A percentile compares a stretch with the other conserved stretches of the same genome.
Conservation (phyloP, 2,329 filamentous ascomycete species). For the Pseudopyrenochaeta lycopersici region DNA sequence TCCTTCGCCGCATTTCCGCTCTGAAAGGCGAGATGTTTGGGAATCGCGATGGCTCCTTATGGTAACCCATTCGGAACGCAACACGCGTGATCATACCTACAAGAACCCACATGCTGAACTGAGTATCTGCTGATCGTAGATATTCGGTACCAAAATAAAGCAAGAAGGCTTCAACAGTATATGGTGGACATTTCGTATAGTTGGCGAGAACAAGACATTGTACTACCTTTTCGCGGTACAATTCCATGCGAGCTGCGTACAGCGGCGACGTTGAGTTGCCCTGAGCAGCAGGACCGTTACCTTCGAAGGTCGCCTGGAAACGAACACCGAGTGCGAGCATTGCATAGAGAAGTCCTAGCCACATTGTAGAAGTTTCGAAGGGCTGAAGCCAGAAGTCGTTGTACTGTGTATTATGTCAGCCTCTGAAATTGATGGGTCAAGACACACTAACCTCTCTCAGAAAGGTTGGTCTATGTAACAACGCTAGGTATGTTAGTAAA, state of each 20-base stretch:
- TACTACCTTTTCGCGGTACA: constrained; percentile 43
- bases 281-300: constrained; percentile 5
- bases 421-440: background rate
- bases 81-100: constrained; percentile 43
- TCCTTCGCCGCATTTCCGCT: constrained; percentile 67
- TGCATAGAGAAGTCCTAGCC: constrained; percentile 56
- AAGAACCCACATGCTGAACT: constrained; percentile 41
- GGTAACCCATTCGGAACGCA: constrained; percentile 53
- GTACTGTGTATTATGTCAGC: constrained; percentile 44
- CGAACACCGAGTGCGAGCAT: constrained; percentile 45
- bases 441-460: constrained; percentile 28
- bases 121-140: constrained; percentile 37
- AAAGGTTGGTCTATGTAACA: constrained; percentile 44
- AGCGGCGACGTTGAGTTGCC: constrained; percentile 19
- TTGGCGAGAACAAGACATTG: constrained; percentile 45
- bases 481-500: constrained; percentile 19
- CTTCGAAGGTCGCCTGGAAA: constrained; percentile 30
- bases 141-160: constrained; percentile 42
- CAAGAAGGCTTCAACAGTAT: constrained; percentile 41
- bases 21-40: constrained; percentile 60
- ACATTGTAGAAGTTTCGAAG: constrained; percentile 49
- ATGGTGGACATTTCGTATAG: constrained; percentile 46
- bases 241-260: constrained; percentile 31
- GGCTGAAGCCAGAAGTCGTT: constrained; percentile 55
- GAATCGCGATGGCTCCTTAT: constrained; percentile 52